Conservation (phyloP, 1,284 basidiomycete species). For the Pseudozyma hubeiensis region DNA sequence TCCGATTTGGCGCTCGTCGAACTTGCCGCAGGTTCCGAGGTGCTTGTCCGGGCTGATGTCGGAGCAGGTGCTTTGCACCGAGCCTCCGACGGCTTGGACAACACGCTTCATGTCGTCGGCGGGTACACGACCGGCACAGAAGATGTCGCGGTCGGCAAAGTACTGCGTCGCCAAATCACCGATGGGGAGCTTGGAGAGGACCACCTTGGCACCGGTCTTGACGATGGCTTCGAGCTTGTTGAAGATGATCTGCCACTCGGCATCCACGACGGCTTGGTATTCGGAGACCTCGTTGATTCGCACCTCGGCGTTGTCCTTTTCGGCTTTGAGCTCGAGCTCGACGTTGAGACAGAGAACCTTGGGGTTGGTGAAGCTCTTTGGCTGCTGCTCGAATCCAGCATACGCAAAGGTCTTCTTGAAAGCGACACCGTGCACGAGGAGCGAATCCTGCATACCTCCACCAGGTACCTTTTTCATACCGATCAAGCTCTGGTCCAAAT, state of each 20-base stretch:
- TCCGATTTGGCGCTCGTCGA: slow-evolving; percentile 95
- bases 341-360: slow-evolving; percentile 95
- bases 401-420: slow-evolving; percentile 99
- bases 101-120: slow-evolving; percentile 92
- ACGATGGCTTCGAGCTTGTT: slow-evolving; percentile 96
- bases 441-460: slow-evolving; percentile 96
- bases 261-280: slow-evolving; percentile 99
- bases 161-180: slow-evolving; percentile 99
- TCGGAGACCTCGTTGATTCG: slow-evolving; percentile 86
- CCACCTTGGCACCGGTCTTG: slow-evolving; percentile 95
- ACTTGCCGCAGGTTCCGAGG: slow-evolving; percentile 88
- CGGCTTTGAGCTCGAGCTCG: slow-evolving; percentile 98
- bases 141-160: slow-evolving; percentile 99
- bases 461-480: slow-evolving; percentile 99
- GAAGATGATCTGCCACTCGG: slow-evolving; percentile 99
- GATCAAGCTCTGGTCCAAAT: slow-evolving; percentile 94
- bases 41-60: slow-evolving; percentile 86
- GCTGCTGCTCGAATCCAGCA: slow-evolving; percentile 98
- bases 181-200: slow-evolving; percentile 96
- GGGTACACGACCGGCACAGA: slow-evolving; percentile 96
- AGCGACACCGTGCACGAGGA: slow-evolving; percentile 86
- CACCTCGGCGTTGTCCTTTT: slow-evolving; percentile 99
- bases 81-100: slow-evolving; percentile 93
- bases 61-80: slow-evolving; percentile 92
- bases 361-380: slow-evolving; percentile 89